Percentiles rank a stretch among this genome's conserved stretches.
phyloP scores from a whole-genome alignment of 2,329 filamentous ascomycete genomes.

The Hypoxylon sp. region DNA sequence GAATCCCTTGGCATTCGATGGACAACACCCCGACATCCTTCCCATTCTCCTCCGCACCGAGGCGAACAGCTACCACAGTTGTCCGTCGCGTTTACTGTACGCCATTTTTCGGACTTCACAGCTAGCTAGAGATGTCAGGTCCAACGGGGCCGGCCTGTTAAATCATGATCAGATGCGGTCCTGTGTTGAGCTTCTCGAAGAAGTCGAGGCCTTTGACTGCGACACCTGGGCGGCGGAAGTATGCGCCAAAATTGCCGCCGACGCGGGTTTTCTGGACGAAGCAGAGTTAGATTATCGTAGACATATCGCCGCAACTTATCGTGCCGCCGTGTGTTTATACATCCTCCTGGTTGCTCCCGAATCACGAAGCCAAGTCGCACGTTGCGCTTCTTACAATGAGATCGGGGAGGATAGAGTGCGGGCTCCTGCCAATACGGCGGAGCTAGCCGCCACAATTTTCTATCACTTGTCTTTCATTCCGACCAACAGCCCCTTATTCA shows the following conservation, averaged over 20 bases:
- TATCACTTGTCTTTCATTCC: slow-evolving; percentile 65
- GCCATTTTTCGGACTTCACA: slow-evolving; percentile 63
- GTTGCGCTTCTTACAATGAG: background rate
- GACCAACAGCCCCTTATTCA: slow-evolving; percentile 67
- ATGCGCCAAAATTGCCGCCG: slow-evolving; percentile 51
- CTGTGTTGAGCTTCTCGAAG: slow-evolving; percentile 58
- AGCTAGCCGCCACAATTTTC: slow-evolving; percentile 66
- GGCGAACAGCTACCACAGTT: slow-evolving; percentile 53
- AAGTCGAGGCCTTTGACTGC: slow-evolving; percentile 61
- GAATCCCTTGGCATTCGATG: slow-evolving; percentile 52
- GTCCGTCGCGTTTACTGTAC: slow-evolving; percentile 58
- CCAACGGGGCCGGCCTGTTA: slow-evolving; percentile 48
- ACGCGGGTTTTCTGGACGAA: slow-evolving; percentile 55
- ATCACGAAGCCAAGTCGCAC: slow-evolving; percentile 42
- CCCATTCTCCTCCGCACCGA: slow-evolving; percentile 51
- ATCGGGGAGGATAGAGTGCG: slow-evolving; percentile 33
- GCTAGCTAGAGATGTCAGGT: slow-evolving; percentile 58
- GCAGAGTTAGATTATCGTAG: slow-evolving; percentile 58
- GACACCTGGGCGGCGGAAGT: slow-evolving; percentile 60
- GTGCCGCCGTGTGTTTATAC: slow-evolving; percentile 64
- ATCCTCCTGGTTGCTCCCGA: slow-evolving; percentile 58
- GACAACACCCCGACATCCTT: slow-evolving; percentile 45
- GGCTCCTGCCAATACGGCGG: slow-evolving; percentile 60
- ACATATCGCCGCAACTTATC: slow-evolving; percentile 63
- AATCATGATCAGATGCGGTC: slow-evolving; percentile 56